These are phyloP conservation scores for Haberlea rhodopensis DNA, from an alignment of 257 asterid species.

Conservation along the genomic window DNA sequence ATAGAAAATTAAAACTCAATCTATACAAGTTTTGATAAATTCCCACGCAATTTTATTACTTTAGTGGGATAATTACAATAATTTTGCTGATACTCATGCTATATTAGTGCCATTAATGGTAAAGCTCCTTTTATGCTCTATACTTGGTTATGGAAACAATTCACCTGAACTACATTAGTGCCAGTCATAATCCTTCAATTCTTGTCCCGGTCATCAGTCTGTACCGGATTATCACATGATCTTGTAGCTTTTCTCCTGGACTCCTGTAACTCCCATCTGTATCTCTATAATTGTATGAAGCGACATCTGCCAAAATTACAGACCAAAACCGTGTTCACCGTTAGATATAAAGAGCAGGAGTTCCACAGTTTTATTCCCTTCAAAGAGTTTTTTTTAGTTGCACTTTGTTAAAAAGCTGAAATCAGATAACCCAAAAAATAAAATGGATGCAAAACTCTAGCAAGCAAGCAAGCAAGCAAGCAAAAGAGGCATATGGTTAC, in stretches of 20 bases:
- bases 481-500: too few relatives aligned
- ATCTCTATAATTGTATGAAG: conserved; percentile 97
- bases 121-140: neutral
- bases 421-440: too few relatives aligned
- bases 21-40: neutral
- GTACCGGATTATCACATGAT: conserved; percentile 52
- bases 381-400: neutral
- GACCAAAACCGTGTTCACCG: neutral
- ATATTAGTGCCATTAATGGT: too few relatives aligned
- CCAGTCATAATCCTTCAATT: neutral
- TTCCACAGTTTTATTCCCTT: conserved; percentile 7
- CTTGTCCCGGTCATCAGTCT: neutral
- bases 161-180: neutral
- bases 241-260: conserved; percentile 96
- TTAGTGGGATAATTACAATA: neutral
- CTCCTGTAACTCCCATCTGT: conserved; percentile 99
- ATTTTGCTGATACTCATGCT: neutral
- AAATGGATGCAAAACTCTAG: too few relatives aligned
- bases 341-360: neutral
- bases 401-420: too few relatives aligned
- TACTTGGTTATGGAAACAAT: neutral
- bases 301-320: conserved; percentile 60
- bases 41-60: neutral
- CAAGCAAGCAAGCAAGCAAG: too few relatives aligned
- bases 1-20: neutral